A percentile compares a stretch with the other conserved stretches of the same genome.
Evolutionary conservation across 2,329 filamentous ascomycete genomes (phyloP).

Genomic region (Sordariomycetes sp.): DNA sequence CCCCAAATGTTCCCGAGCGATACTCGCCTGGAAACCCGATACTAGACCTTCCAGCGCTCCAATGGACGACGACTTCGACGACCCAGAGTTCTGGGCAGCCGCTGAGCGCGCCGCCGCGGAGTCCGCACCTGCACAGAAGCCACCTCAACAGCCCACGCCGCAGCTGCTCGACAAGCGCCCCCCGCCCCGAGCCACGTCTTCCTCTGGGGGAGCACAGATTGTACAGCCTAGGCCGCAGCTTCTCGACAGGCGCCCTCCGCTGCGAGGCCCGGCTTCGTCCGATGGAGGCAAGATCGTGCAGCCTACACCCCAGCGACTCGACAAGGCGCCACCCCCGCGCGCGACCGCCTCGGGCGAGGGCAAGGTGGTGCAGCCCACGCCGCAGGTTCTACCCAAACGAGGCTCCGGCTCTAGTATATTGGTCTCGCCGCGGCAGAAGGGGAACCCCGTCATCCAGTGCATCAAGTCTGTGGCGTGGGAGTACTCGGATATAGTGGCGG

Average conservation of each 20-base stretch:
- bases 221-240: constrained; percentile 41
- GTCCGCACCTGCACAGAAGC: neutral
- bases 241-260: neutral
- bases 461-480: constrained; percentile 85
- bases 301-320: constrained; percentile 45
- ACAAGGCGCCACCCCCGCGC: constrained; percentile 20
- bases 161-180: neutral
- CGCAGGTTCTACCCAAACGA: constrained; percentile 65
- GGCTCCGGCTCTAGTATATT: constrained; percentile 66
- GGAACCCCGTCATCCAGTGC: constrained; percentile 81
- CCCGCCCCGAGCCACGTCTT: neutral
- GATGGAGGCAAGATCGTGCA: constrained; percentile 22
- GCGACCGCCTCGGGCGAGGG: constrained; percentile 23
- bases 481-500: constrained; percentile 91
- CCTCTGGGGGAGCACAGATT: constrained; percentile 16
- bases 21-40: neutral
- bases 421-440: constrained; percentile 86
- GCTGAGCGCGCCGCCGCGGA: constrained; percentile 3
- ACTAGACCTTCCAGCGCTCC: neutral
- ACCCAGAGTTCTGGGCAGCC: constrained; percentile 8
- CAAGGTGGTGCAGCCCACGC: constrained; percentile 76
- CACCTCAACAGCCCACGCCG: neutral
- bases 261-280: constrained; percentile 11
- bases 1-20: neutral
- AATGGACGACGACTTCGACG: constrained; percentile 10